phyloP scores from a whole-genome alignment of 2,329 filamentous ascomycete genomes.

The Talaromyces islandicus region DNA sequence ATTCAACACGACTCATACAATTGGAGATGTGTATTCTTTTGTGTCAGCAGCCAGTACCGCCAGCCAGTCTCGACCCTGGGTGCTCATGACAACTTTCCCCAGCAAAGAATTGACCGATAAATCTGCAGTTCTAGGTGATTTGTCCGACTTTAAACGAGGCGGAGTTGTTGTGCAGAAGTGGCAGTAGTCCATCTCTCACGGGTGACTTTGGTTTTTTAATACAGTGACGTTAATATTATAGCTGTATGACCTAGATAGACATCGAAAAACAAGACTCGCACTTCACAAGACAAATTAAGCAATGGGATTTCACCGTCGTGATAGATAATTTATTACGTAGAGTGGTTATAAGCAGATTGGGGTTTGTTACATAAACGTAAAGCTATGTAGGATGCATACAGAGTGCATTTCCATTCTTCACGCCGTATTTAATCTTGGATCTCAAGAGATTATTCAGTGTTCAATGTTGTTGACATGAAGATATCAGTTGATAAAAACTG shows the following conservation, averaged over 20 bases:
- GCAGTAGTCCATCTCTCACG: conserved; percentile 19
- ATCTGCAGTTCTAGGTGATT: conserved; percentile 37
- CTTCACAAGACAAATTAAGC: background rate
- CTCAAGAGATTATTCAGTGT: background rate
- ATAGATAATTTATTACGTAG: background rate
- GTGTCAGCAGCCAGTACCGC: conserved; percentile 49
- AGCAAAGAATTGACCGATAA: conserved; percentile 57
- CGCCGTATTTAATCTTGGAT: too few relatives aligned
- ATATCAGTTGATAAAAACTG: background rate
- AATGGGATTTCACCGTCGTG: background rate
- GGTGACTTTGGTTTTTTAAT: background rate
- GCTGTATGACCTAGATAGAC: background rate
- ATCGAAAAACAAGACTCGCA: background rate
- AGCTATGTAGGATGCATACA: too few relatives aligned
- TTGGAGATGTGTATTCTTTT: conserved; percentile 60
- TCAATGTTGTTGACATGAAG: background rate
- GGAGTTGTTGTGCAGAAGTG: conserved; percentile 48
- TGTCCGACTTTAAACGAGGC: conserved; percentile 46
- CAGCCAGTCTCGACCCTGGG: conserved; percentile 48
- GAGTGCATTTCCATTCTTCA: too few relatives aligned
- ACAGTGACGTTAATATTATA: background rate
- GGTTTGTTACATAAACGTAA: background rate
- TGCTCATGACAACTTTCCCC: conserved; percentile 61
- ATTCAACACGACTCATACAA: conserved; percentile 61
- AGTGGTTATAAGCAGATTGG: background rate